Percentiles rank a stretch among this genome's conserved stretches.
These are phyloP conservation scores for Alternaria atra DNA, from an alignment of 2,329 filamentous ascomycete genomes.

Conservation along the genomic window DNA sequence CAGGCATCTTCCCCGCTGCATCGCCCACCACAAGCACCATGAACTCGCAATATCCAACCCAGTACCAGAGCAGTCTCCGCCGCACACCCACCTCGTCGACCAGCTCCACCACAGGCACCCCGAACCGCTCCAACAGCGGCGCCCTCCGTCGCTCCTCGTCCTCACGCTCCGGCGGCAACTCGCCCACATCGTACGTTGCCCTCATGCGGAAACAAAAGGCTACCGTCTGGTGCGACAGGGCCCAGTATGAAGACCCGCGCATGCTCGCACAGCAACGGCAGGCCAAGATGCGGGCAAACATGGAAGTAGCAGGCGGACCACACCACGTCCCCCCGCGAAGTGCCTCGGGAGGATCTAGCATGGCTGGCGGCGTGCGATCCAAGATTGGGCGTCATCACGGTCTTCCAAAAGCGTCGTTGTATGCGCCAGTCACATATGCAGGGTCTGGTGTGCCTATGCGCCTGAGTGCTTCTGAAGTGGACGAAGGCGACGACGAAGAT, in stretches of 20 bases:
- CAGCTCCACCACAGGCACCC: conserved; percentile 65
- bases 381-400: conserved; percentile 86
- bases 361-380: conserved; percentile 68
- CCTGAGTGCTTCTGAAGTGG: conserved; percentile 93
- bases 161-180: conserved; percentile 73
- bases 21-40: conserved; percentile 41
- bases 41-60: conserved; percentile 46
- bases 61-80: conserved; percentile 51
- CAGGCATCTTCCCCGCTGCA: conserved; percentile 44
- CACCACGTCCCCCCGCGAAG: conserved; percentile 50
- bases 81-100: conserved; percentile 76
- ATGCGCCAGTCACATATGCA: conserved; percentile 76
- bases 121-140: conserved; percentile 62
- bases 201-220: conserved; percentile 97
- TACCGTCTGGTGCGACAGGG: conserved; percentile 96
- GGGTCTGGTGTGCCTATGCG: conserved; percentile 89
- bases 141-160: conserved; percentile 77
- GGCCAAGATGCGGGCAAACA: conserved; percentile 84
- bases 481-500: conserved; percentile 84
- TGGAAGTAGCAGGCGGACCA: conserved; percentile 77
- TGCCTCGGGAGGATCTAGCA: conserved; percentile 50
- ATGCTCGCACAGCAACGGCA: conserved; percentile 82
- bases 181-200: conserved; percentile 84
- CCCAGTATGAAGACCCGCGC: conserved; percentile 90
- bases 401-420: conserved; percentile 80